Conservation (phyloP, 108 stramenopile genomes). For the Cyclotella cryptica region DNA sequence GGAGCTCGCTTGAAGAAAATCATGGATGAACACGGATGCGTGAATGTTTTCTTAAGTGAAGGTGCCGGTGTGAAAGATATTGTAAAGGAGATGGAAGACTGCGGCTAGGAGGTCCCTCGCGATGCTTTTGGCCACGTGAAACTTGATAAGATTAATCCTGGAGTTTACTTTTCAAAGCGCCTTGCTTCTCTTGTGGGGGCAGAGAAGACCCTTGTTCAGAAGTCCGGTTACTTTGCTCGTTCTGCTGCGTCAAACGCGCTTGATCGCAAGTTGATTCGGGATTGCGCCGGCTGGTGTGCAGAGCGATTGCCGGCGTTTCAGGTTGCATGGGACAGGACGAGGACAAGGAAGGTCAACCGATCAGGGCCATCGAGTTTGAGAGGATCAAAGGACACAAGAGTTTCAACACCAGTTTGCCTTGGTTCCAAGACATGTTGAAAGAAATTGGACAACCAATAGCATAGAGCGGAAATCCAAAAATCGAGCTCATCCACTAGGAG, state of each 20-base stretch:
- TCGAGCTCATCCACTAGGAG: background rate
- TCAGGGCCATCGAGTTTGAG: constrained; percentile 91
- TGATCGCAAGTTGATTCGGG: constrained; percentile 82
- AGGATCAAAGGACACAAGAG: constrained; percentile 92
- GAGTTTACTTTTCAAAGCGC: constrained; percentile 84
- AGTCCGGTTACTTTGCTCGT: constrained; percentile 92
- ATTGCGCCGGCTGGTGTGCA: constrained; percentile 86
- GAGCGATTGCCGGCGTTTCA: constrained; percentile 74
- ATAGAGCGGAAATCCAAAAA: background rate
- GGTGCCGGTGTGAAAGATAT: constrained; percentile 90
- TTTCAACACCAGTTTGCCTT: constrained; percentile 68
- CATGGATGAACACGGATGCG: constrained; percentile 88
- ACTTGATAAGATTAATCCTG: constrained; percentile 90
- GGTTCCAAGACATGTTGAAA: constrained; percentile 88
- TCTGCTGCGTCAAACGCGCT: constrained; percentile 86
- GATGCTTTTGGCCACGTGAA: constrained; percentile 94
- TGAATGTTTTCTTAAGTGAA: constrained; percentile 93
- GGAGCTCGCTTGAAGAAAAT: constrained; percentile 81
- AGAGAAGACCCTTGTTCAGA: constrained; percentile 93
- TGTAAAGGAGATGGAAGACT: constrained; percentile 79
- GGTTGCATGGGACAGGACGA: constrained; percentile 95
- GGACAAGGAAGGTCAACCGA: constrained; percentile 77
- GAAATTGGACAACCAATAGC: constrained; percentile 79
- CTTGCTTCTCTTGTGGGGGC: constrained; percentile 77
- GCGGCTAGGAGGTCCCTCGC: constrained; percentile 66